Evolutionary conservation across 2,329 filamentous ascomycete genomes (phyloP).

Genomic region (Dactylellina leptospora): DNA sequence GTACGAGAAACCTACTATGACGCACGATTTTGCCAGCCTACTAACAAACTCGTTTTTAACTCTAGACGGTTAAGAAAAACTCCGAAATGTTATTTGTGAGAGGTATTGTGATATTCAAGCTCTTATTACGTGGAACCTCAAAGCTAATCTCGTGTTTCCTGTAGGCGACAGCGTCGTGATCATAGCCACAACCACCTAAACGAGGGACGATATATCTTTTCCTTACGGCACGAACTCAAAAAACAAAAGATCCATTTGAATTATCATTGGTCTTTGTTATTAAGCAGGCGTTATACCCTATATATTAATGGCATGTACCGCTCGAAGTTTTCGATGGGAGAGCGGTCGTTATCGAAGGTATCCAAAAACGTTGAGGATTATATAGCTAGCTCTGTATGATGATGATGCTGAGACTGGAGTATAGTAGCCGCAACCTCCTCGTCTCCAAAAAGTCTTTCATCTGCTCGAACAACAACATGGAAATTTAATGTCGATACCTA

Average conservation of each 20-base stretch:
- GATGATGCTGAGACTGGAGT: no score
- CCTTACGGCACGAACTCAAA: not conserved
- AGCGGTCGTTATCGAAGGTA: slow-evolving; percentile 12
- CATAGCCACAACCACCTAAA: slow-evolving; percentile 65
- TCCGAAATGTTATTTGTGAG: slow-evolving; percentile 98
- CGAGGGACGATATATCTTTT: not conserved
- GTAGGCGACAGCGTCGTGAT: slow-evolving; percentile 77
- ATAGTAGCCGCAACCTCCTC: no score
- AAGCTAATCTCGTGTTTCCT: slow-evolving; percentile 30
- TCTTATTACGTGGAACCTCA: no score
- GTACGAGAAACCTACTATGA: slow-evolving; percentile 63
- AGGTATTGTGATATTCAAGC: slow-evolving; percentile 68
- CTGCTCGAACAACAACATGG: no score
- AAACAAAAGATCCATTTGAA: not conserved
- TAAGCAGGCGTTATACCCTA: slow-evolving; percentile 18
- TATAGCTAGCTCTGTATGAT: no score
- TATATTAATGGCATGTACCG: slow-evolving; percentile 19
- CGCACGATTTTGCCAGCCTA: not conserved
- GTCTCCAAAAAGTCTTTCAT: no score
- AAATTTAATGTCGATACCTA: no score
- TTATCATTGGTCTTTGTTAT: not conserved
- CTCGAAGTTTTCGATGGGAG: slow-evolving; percentile 9
- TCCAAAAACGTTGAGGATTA: no score
- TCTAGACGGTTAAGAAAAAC: slow-evolving; percentile 90
- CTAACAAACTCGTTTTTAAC: slow-evolving; percentile 1